phyloP scores from a whole-genome alignment of 2,329 filamentous ascomycete species.

The Aspergillus udagawae region DNA sequence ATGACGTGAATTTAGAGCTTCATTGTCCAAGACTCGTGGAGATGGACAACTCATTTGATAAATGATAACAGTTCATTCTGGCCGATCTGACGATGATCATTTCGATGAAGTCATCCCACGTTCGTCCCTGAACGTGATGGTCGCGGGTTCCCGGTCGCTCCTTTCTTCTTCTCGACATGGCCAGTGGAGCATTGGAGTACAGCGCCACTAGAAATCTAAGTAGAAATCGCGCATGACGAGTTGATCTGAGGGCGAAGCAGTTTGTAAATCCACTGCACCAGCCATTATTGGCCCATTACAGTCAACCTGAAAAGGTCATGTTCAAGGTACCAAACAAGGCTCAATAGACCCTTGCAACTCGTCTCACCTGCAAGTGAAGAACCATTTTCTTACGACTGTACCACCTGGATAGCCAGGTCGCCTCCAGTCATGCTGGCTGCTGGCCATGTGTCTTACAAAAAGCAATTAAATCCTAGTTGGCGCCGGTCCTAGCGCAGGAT shows the following conservation, averaged over 20 bases:
- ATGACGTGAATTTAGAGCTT: background rate
- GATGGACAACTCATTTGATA: background rate
- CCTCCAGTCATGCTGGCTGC: background rate
- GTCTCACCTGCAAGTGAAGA: background rate
- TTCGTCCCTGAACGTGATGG: constrained; percentile 5
- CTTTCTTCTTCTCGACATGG: constrained; percentile 16
- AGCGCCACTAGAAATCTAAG: background rate
- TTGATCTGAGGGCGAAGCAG: background rate
- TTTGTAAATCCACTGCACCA: too few relatives aligned
- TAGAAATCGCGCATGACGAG: background rate
- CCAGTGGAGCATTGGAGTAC: constrained; percentile 10
- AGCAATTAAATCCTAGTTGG: background rate
- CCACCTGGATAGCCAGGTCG: background rate
- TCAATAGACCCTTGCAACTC: too few relatives aligned
- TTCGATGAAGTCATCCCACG: constrained; percentile 14
- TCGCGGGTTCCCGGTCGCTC: constrained; percentile 9
- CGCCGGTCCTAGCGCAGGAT: background rate
- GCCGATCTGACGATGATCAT: constrained; percentile 8
- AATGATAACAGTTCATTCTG: background rate
- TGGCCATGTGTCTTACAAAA: background rate
- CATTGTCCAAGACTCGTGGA: background rate
- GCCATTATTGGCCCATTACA: background rate
- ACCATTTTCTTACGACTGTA: background rate
- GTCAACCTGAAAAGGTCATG: background rate
- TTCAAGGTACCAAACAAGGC: too few relatives aligned